Percentiles rank a stretch among this genome's conserved stretches.
phyloP scores from a whole-genome alignment of 345 rosid genomes.

The Citrus sp. region DNA sequence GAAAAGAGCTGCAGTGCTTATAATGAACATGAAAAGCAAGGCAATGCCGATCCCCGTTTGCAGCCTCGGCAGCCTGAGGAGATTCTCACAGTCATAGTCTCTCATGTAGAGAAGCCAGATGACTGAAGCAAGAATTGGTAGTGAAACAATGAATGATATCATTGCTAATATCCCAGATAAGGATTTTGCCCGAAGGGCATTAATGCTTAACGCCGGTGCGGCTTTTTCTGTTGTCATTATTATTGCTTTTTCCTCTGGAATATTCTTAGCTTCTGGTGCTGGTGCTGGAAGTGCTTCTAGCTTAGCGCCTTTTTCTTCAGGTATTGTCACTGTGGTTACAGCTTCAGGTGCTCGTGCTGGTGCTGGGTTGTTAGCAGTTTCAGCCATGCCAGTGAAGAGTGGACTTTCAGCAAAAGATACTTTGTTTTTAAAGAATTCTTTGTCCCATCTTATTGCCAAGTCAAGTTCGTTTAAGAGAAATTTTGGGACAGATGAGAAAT shows the following conservation, averaged over 20 bases:
- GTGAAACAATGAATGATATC: slow-evolving; percentile 50
- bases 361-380: slow-evolving; percentile 4
- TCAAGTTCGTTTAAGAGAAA: slow-evolving; percentile 9
- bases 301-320: background rate
- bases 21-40: slow-evolving; percentile 45
- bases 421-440: background rate
- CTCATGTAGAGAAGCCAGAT: slow-evolving; percentile 70
- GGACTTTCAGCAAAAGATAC: background rate
- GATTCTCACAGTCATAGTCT: slow-evolving; percentile 65
- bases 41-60: slow-evolving; percentile 46
- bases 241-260: background rate
- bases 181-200: slow-evolving; percentile 19
- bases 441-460: background rate
- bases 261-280: background rate
- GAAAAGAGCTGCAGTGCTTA: slow-evolving; percentile 38
- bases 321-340: slow-evolving; percentile 2
- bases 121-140: slow-evolving; percentile 55
- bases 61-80: slow-evolving; percentile 51
- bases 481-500: slow-evolving; percentile 1
- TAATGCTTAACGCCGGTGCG: background rate
- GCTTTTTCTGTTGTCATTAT: slow-evolving; percentile 14
- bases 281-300: background rate
- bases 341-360: slow-evolving; percentile 13
- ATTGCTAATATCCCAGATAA: slow-evolving; percentile 36
- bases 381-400: slow-evolving; percentile 23